These are phyloP conservation scores for Fomitopsis betulina DNA, from an alignment of 1,284 basidiomycete genomes.

Conservation along the genomic window DNA sequence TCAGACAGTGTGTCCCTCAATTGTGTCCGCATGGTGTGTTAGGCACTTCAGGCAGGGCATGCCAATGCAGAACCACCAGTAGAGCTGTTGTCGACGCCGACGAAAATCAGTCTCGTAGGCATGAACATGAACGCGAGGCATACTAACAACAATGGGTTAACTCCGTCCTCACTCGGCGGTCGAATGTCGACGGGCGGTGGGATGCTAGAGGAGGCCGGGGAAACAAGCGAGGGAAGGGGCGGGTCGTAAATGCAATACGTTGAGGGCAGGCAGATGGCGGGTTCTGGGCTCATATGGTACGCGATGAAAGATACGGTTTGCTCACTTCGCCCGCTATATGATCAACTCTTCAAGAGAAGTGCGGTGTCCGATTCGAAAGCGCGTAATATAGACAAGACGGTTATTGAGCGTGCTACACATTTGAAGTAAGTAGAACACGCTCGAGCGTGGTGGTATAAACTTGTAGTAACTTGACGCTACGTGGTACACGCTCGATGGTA, in stretches of 20 bases:
- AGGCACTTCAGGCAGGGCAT: background rate
- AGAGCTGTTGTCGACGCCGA: background rate
- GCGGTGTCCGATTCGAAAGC: no score
- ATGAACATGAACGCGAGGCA: background rate
- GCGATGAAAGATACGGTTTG: background rate
- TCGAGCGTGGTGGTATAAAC: no score
- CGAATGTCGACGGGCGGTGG: background rate
- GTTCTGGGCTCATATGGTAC: background rate
- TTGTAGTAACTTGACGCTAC: no score
- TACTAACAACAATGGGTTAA: background rate
- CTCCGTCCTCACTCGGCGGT: background rate
- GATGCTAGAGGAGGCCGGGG: background rate
- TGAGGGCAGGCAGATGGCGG: background rate
- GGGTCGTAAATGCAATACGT: background rate
- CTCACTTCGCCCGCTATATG: no score
- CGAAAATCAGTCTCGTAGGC: background rate
- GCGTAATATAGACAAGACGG: no score
- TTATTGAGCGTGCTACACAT: no score
- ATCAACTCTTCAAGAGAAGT: no score
- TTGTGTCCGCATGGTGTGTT: background rate
- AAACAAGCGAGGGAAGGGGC: background rate
- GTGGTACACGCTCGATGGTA: no score
- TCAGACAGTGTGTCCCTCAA: background rate
- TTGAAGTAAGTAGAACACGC: no score
- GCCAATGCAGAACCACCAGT: background rate